These are phyloP conservation scores for Gleditsia sinensis DNA, from an alignment of 306 rosid genomes.

Conservation along the genomic window DNA sequence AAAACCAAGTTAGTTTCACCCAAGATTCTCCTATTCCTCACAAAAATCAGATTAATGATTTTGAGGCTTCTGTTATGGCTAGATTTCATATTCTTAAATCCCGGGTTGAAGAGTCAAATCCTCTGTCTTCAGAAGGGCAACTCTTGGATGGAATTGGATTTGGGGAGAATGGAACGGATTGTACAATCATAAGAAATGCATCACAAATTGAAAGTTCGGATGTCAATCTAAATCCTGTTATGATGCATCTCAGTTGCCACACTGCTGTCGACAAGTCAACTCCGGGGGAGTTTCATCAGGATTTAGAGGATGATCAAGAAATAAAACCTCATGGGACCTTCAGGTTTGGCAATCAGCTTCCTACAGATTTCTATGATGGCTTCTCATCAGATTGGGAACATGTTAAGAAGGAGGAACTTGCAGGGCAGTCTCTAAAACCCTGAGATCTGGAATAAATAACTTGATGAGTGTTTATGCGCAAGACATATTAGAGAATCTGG, in stretches of 20 bases:
- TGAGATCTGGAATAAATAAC: constrained; percentile 14
- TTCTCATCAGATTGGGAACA: constrained; percentile 80
- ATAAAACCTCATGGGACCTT: constrained; percentile 31
- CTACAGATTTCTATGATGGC: constrained; percentile 47
- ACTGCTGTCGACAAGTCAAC: constrained; percentile 19
- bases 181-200: constrained; percentile 36
- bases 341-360: constrained; percentile 30
- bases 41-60: constrained; percentile 22
- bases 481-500: constrained; percentile 5
- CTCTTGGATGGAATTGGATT: constrained; percentile 27
- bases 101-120: constrained; percentile 41
- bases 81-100: constrained; percentile 58
- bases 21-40: constrained; percentile 35
- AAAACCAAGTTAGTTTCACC: constrained; percentile 13
- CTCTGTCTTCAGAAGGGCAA: constrained; percentile 33
- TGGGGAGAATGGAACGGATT: constrained; percentile 34
- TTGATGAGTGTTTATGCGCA: constrained; percentile 12
- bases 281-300: constrained; percentile 36
- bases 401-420: constrained; percentile 56
- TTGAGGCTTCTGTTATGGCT: constrained; percentile 57
- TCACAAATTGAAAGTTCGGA: constrained; percentile 39
- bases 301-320: constrained; percentile 32
- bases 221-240: constrained; percentile 22
- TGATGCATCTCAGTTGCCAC: constrained; percentile 32
- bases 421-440: constrained; percentile 29